Conservation (phyloP, 768 basidiomycete genomes). For the Hygrophorus pudorinus region DNA sequence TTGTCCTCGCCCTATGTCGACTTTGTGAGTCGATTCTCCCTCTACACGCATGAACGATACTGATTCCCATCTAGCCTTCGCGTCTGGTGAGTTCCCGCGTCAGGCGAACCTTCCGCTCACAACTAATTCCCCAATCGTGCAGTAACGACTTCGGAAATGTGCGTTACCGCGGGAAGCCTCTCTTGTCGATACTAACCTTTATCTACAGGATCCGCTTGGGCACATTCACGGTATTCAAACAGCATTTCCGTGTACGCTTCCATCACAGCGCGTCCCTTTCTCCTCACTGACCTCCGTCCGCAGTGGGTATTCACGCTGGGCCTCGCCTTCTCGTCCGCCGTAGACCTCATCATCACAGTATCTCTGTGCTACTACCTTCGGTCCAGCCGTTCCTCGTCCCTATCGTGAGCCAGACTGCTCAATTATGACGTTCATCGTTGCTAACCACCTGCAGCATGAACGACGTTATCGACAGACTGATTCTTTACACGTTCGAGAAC, state of each 20-base stretch:
- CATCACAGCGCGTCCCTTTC: conserved; percentile 6
- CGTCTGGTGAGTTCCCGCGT: conserved; percentile 6
- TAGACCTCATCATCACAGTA: conserved; percentile 40
- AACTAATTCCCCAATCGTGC: not conserved
- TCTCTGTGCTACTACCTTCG: conserved; percentile 34
- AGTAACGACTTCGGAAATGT: conserved; percentile 23
- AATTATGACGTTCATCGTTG: not conserved
- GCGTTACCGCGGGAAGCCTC: not conserved
- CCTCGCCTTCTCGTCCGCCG: conserved; percentile 34
- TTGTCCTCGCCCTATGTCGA: no score
- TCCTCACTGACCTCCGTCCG: not conserved
- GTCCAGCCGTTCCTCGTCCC: conserved; percentile 29
- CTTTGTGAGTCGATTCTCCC: no score
- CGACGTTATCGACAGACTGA: conserved; percentile 34
- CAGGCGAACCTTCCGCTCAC: not conserved
- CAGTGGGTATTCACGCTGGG: conserved; percentile 45
- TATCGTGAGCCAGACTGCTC: not conserved
- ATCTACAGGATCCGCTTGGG: conserved; percentile 24
- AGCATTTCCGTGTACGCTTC: conserved; percentile 12
- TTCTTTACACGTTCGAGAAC: conserved; percentile 44
- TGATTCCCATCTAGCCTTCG: conserved; percentile 6
- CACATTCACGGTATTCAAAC: conserved; percentile 14
- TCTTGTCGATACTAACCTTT: not conserved
- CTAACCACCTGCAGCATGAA: conserved; percentile 26
- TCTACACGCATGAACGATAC: not conserved